These are phyloP conservation scores for Leccinum truebloodii DNA, from an alignment of 768 basidiomycete genomes.

Conservation along the genomic window DNA sequence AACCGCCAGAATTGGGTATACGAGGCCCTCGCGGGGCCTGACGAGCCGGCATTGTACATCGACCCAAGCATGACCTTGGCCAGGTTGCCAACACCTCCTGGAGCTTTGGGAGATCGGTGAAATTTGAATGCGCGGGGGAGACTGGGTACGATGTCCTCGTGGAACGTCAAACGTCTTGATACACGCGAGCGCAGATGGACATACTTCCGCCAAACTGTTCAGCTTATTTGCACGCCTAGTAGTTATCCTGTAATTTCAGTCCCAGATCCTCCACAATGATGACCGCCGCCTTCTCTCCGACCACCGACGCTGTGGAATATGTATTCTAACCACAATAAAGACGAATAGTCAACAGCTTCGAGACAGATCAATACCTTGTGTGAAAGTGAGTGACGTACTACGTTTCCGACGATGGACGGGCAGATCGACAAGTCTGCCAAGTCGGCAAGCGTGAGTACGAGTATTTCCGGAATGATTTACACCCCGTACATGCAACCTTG, in stretches of 20 bases:
- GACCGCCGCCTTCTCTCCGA: background rate
- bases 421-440: too few relatives aligned
- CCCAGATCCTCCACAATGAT: slow-evolving; percentile 43
- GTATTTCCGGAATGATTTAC: too few relatives aligned
- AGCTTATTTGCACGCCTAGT: background rate
- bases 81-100: background rate
- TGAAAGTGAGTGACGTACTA: background rate
- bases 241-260: background rate
- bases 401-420: too few relatives aligned
- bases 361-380: too few relatives aligned
- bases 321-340: slow-evolving; percentile 34
- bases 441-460: too few relatives aligned
- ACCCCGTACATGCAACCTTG: too few relatives aligned
- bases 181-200: too few relatives aligned
- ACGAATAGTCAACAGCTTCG: background rate
- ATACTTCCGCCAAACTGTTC: background rate
- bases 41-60: too few relatives aligned
- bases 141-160: background rate
- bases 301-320: slow-evolving; percentile 39
- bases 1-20: slow-evolving; percentile 22
- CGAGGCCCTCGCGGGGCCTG: too few relatives aligned
- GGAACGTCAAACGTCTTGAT: background rate
- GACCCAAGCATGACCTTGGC: too few relatives aligned
- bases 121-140: too few relatives aligned
- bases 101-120: too few relatives aligned